A percentile compares a stretch with the other conserved stretches of the same genome.
Conservation (phyloP, 2,329 filamentous ascomycete species). For the Hypoxylon sp. region DNA sequence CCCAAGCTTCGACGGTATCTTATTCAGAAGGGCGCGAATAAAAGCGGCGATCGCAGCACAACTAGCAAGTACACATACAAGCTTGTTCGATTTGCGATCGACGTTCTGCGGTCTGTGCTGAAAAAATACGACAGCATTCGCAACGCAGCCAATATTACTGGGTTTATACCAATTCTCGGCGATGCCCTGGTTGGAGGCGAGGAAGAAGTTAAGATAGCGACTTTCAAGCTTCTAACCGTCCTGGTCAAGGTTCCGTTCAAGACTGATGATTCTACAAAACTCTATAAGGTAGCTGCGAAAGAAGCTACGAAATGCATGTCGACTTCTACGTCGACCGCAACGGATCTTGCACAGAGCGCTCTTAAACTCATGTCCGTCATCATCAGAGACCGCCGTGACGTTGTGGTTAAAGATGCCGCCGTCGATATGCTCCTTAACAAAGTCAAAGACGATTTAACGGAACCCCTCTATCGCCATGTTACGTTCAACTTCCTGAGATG, state of each 20-base stretch:
- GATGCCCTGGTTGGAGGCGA: constrained; percentile 87
- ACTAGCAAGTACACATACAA: constrained; percentile 89
- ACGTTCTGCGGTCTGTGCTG: constrained; percentile 86
- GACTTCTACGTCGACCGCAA: constrained; percentile 81
- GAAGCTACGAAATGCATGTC: constrained; percentile 89
- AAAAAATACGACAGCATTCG: constrained; percentile 87
- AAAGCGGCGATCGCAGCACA: constrained; percentile 77
- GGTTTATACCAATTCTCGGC: constrained; percentile 90
- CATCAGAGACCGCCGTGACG: constrained; percentile 82
- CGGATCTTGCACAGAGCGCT: constrained; percentile 87
- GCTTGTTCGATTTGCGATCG: constrained; percentile 87
- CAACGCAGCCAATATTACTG: constrained; percentile 82
- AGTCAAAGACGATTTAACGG: constrained; percentile 89
- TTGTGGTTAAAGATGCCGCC: constrained; percentile 83
- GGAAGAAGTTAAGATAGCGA: constrained; percentile 92
- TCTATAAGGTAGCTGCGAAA: constrained; percentile 83
- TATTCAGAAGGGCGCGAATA: constrained; percentile 83
- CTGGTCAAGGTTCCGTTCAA: constrained; percentile 88
- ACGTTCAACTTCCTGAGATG: constrained; percentile 95
- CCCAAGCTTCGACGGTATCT: constrained; percentile 80
- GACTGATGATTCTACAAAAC: constrained; percentile 73
- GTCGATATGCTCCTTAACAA: constrained; percentile 86
- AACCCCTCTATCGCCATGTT: constrained; percentile 91
- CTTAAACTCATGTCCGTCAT: constrained; percentile 90
- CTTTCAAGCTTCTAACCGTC: constrained; percentile 86